phyloP scores from a whole-genome alignment of 352 stramenopile species.

The Phytophthora fragariae region DNA sequence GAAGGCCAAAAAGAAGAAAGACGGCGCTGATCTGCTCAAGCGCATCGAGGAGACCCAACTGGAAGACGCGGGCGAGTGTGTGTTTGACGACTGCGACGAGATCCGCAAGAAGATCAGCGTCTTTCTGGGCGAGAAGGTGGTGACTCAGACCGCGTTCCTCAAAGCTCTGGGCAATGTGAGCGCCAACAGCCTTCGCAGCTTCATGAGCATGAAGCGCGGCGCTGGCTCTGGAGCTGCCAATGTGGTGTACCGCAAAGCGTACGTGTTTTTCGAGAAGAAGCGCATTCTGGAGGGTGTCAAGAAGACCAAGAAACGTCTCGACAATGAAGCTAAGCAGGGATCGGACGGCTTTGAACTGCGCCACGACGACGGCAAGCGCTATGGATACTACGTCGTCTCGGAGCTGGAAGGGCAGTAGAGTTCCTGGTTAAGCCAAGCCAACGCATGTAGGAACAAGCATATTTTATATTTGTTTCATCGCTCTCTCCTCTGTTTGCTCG shows the following conservation, averaged over 20 bases:
- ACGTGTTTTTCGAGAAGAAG: constrained; percentile 65
- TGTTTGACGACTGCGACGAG: constrained; percentile 64
- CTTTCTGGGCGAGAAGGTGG: constrained; percentile 39
- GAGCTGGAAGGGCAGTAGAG: background rate
- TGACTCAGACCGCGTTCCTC: constrained; percentile 50
- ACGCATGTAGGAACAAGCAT: constrained; percentile 27
- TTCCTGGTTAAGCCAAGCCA: background rate
- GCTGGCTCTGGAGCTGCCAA: constrained; percentile 52
- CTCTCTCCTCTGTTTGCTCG: background rate
- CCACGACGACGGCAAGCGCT: constrained; percentile 2
- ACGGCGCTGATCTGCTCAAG: constrained; percentile 38
- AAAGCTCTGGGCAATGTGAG: constrained; percentile 44
- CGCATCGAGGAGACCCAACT: constrained; percentile 47
- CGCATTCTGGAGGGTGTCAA: constrained; percentile 43
- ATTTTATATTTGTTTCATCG: constrained; percentile 33
- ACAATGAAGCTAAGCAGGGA: constrained; percentile 33
- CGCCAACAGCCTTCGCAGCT: constrained; percentile 54
- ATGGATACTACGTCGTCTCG: background rate
- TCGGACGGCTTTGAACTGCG: constrained; percentile 11
- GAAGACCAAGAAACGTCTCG: constrained; percentile 53
- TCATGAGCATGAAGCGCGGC: constrained; percentile 45
- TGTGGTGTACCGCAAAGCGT: constrained; percentile 52
- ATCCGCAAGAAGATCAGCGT: constrained; percentile 55
- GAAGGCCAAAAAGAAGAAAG: constrained; percentile 37
- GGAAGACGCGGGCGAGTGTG: constrained; percentile 21